A percentile compares a stretch with the other conserved stretches of the same genome.
These are phyloP conservation scores for Cruciata laevipes DNA, from an alignment of 257 asterid species.

Conservation along the genomic window DNA sequence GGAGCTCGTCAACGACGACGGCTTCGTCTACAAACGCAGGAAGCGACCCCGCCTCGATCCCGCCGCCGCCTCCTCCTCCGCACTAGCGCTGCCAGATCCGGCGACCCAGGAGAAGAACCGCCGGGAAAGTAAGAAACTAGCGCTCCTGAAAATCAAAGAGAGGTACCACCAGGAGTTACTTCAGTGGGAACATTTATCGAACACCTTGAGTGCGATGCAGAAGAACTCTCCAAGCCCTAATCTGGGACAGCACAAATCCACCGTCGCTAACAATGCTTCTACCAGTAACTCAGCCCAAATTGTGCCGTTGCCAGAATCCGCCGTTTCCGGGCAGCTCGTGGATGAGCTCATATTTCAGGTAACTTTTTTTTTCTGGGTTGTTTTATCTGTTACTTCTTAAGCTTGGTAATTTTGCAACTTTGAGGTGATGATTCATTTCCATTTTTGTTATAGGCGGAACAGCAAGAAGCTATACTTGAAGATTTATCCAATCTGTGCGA, in stretches of 20 bases:
- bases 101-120: constrained; percentile 43
- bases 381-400: not conserved
- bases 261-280: not conserved
- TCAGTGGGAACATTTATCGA: constrained; percentile 75
- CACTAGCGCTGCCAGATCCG: constrained; percentile 55
- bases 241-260: constrained; percentile 5
- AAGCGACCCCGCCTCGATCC: constrained; percentile 38
- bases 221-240: constrained; percentile 20
- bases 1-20: constrained; percentile 61
- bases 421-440: constrained; percentile 1
- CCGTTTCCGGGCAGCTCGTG: constrained; percentile 26
- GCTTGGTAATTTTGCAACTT: constrained; percentile 1
- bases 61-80: constrained; percentile 19
- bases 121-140: constrained; percentile 45
- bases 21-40: constrained; percentile 61
- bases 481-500: constrained; percentile 46
- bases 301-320: constrained; percentile 8
- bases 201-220: constrained; percentile 43
- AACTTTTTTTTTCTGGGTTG: constrained; percentile 1
- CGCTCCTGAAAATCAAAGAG: constrained; percentile 49
- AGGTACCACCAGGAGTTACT: constrained; percentile 43
- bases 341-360: constrained; percentile 68
- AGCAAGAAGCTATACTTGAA: constrained; percentile 47
- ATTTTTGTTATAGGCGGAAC: constrained; percentile 40
- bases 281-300: not conserved